Conservation (phyloP, 208 protist genomes). For the Leishmania arabica region DNA sequence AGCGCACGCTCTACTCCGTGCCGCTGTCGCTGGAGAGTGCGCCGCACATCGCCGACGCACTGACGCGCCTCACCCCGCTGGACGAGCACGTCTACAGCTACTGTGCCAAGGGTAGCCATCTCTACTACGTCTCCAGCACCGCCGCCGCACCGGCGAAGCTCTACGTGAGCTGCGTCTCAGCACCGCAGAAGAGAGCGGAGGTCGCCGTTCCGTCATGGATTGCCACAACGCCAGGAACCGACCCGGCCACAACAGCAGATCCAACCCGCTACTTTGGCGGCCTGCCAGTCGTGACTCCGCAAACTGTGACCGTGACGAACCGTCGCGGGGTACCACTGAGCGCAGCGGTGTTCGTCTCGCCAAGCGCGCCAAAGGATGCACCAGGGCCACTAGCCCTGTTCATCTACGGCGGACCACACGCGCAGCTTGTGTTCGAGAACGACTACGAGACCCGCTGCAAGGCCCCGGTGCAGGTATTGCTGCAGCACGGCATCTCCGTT, state of each 20-base stretch:
- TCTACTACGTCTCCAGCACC: slow-evolving; percentile 66
- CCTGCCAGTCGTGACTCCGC: slow-evolving; percentile 43
- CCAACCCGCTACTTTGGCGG: slow-evolving; percentile 19
- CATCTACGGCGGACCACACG: slow-evolving; percentile 89
- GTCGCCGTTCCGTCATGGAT: slow-evolving; percentile 20
- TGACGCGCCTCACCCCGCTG: slow-evolving; percentile 45
- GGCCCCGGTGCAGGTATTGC: slow-evolving; percentile 62
- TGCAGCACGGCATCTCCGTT: slow-evolving; percentile 75
- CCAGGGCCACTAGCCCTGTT: slow-evolving; percentile 66
- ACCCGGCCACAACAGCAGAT: slow-evolving; percentile 12
- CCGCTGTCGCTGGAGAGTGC: slow-evolving; percentile 28
- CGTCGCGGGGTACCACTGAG: slow-evolving; percentile 73
- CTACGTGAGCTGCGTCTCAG: slow-evolving; percentile 32
- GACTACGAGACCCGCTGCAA: slow-evolving; percentile 56
- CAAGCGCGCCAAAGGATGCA: slow-evolving; percentile 16
- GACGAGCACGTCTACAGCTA: slow-evolving; percentile 67
- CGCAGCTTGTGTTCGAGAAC: slow-evolving; percentile 79
- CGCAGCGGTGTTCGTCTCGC: slow-evolving; percentile 64
- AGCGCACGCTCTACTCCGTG: slow-evolving; percentile 55
- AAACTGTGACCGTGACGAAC: slow-evolving; percentile 61
- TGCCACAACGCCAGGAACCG: neutral
- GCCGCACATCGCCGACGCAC: slow-evolving; percentile 25
- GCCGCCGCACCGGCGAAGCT: slow-evolving; percentile 44
- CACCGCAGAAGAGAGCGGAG: slow-evolving; percentile 15
- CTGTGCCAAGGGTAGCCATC: slow-evolving; percentile 34